These are phyloP conservation scores for Scleroderma citrinum DNA, from an alignment of 768 basidiomycete species.

Conservation along the genomic window DNA sequence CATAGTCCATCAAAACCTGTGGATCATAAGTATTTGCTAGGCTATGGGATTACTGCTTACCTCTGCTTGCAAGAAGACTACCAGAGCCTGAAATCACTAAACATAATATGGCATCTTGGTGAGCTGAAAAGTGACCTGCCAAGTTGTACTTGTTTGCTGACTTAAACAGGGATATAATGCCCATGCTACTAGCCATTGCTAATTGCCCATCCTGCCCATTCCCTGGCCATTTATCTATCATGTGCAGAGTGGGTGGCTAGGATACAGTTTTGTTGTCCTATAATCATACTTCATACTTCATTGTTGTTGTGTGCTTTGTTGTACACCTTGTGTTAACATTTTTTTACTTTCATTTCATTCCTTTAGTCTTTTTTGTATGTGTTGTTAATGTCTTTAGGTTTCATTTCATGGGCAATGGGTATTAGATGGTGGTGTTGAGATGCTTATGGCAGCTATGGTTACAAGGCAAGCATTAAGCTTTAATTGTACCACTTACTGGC, in stretches of 20 bases:
- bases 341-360: neutral
- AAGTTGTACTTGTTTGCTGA: neutral
- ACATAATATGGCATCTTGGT: slow-evolving; percentile 4
- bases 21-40: neutral
- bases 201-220: neutral
- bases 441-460: no score
- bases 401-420: no score
- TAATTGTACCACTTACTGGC: no score
- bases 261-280: neutral
- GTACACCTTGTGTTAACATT: neutral
- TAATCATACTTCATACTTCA: no score
- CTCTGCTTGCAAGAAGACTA: slow-evolving; percentile 3
- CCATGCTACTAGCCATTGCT: no score
- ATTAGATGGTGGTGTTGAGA: neutral
- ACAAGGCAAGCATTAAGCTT: no score
- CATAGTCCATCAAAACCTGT: slow-evolving; percentile 3
- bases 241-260: neutral
- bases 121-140: neutral
- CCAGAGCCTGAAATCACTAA: slow-evolving; percentile 3
- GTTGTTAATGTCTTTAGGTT: no score
- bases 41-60: neutral
- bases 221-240: neutral
- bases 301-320: neutral
- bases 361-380: no score
- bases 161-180: neutral